Evolutionary conservation across 805 yeast genomes (phyloP), one percentile per base, ranked within the genome.

Genomic region (Sugiyamaella marilandica): DNA sequence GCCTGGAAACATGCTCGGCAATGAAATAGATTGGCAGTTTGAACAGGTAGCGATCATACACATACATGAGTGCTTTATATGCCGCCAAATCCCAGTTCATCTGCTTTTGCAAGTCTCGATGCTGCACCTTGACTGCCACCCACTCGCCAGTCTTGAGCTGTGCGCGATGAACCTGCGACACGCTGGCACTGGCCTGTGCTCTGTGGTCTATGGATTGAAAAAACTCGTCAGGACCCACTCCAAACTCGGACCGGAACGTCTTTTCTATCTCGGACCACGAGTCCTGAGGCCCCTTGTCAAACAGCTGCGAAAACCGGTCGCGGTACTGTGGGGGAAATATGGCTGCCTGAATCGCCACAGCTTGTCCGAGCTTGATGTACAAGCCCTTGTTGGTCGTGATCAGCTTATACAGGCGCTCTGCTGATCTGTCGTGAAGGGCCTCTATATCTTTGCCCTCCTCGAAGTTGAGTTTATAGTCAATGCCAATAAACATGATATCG

Each of bases 41-140:
- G 66, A 86, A 87, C 13, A 81, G 69, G 57, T 68, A 72, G 48
- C 55, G 55, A 50, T 79, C 83, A 64, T 81, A 84, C 1, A 82
- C 55, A 57, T 68, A 69, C 71, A 83, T 74, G 52, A 80, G 73
- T 3, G 73, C 43, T 55, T 75, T 69, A 63, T 82, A 87, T 2
- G 85, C 81, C 50, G 72, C 68, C 54, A 86, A 69, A 69, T 86
- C 95, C 51, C 81, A 78, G 41, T 66, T 64, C 35, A 84, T 73
- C 64, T 86, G 92, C 52, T 77, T 74, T 26, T 73, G 68, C 44
- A 86, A 83, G 50, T 83, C 80, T 31, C 76, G 73, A 67, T 91
- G 97, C 69, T 92, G 98, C 47, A 92, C 78, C 65, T 92, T 92
- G 19, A 92, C 95, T 1, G 98, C 98, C 2, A 91, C 98, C 64